Evolutionary conservation across 257 asterid genomes (phyloP).

Genomic region (Linderniella brevidens): DNA sequence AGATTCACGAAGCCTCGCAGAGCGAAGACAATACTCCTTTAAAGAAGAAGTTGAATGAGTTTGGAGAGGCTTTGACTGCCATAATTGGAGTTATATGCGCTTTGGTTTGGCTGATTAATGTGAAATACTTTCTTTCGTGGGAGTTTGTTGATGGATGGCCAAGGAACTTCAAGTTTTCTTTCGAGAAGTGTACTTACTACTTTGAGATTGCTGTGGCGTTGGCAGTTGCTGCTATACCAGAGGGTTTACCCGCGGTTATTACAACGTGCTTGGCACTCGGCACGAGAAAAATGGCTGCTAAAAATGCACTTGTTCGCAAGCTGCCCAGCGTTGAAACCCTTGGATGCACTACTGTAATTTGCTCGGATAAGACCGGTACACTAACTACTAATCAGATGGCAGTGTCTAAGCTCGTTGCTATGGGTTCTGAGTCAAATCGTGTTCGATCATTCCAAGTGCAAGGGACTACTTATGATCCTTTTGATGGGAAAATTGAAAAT

Average conservation of each 20-base stretch:
- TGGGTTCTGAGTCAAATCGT: slow-evolving; percentile 38
- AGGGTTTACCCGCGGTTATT: slow-evolving; percentile 95
- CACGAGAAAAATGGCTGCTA: slow-evolving; percentile 99
- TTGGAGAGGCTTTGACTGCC: slow-evolving; percentile 82
- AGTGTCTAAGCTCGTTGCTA: slow-evolving; percentile 70
- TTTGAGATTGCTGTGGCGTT: slow-evolving; percentile 99
- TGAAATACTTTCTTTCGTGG: slow-evolving; percentile 92
- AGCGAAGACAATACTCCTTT: slow-evolving; percentile 88
- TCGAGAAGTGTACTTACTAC: slow-evolving; percentile 97
- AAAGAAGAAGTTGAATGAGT: slow-evolving; percentile 95
- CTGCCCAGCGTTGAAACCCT: slow-evolving; percentile 98
- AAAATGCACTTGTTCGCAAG: slow-evolving; percentile 98
- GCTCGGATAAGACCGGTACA: slow-evolving; percentile 97
- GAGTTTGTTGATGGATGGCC: slow-evolving; percentile 95
- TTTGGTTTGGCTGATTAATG: slow-evolving; percentile 90
- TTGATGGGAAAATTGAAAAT: slow-evolving; percentile 72
- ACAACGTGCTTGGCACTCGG: slow-evolving; percentile 99
- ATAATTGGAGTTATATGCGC: slow-evolving; percentile 75
- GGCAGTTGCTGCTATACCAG: slow-evolving; percentile 99
- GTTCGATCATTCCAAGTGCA: slow-evolving; percentile 57
- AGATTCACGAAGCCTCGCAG: slow-evolving; percentile 91
- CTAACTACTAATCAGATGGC: slow-evolving; percentile 99
- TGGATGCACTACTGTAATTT: slow-evolving; percentile 97
- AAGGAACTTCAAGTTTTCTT: slow-evolving; percentile 75
- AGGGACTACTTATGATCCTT: slow-evolving; percentile 78